phyloP scores from a whole-genome alignment of 2,329 filamentous ascomycete genomes.

The Colletotrichum sp. region DNA sequence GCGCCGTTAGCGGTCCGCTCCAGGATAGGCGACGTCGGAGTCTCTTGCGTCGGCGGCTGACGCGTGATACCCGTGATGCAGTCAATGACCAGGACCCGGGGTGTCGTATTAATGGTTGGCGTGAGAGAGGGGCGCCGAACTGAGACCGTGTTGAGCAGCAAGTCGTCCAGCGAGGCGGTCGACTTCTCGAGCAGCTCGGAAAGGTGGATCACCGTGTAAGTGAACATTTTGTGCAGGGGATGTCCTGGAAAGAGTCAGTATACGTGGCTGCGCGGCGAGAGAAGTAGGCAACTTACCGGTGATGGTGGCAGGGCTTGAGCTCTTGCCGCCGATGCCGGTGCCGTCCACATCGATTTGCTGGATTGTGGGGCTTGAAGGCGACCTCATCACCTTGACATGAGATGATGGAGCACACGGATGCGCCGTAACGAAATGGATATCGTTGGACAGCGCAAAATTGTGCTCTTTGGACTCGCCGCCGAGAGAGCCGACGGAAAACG shows the following conservation, averaged over 20 bases:
- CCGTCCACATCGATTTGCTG: slow-evolving; percentile 61
- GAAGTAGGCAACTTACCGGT: slow-evolving; percentile 42
- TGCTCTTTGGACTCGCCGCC: slow-evolving; percentile 46
- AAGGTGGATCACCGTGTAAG: slow-evolving; percentile 64
- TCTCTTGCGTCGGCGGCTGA: slow-evolving; percentile 45
- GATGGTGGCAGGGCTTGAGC: slow-evolving; percentile 51
- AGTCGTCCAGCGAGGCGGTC: slow-evolving; percentile 49
- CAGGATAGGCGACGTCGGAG: slow-evolving; percentile 54
- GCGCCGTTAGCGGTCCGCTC: slow-evolving; percentile 39
- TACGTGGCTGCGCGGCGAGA: slow-evolving; percentile 18
- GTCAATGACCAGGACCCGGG: slow-evolving; percentile 64
- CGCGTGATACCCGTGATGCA: slow-evolving; percentile 61
- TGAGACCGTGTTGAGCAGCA: slow-evolving; percentile 43
- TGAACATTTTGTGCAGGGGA: slow-evolving; percentile 67
- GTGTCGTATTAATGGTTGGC: slow-evolving; percentile 30
- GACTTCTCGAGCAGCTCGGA: slow-evolving; percentile 58
- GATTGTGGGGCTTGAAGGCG: slow-evolving; percentile 64
- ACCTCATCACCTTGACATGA: slow-evolving; percentile 62
- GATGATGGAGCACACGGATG: slow-evolving; percentile 67
- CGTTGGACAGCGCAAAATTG: slow-evolving; percentile 55
- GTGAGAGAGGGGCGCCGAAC: slow-evolving; percentile 35
- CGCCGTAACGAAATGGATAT: slow-evolving; percentile 70
- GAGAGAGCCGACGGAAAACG: slow-evolving; percentile 43
- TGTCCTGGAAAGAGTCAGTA: slow-evolving; percentile 49
- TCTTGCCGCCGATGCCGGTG: slow-evolving; percentile 45